Percentiles rank a stretch among this genome's conserved stretches.
phyloP scores from a whole-genome alignment of 345 rosid species.

The Ceriops zippeliana region DNA sequence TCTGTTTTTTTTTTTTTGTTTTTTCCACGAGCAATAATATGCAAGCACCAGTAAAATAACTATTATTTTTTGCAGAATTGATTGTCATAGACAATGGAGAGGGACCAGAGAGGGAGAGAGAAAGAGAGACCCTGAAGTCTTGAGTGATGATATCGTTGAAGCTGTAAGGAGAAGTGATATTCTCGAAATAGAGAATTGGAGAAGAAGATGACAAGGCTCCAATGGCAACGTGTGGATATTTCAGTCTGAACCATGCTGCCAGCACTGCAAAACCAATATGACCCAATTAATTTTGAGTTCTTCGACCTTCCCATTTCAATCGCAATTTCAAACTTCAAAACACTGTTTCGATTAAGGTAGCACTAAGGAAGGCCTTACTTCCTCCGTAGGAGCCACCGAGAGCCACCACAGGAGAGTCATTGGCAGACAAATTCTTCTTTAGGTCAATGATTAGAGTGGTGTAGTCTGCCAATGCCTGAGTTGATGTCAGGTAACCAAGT shows the following conservation, averaged over 20 bases:
- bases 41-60: not conserved
- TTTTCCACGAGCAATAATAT: not conserved
- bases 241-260: constrained; percentile 56
- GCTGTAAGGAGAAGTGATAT: constrained; percentile 46
- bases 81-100: no score
- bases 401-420: constrained; percentile 60
- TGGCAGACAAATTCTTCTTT: constrained; percentile 50
- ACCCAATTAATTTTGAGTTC: not conserved
- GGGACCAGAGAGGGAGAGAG: no score
- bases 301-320: not conserved
- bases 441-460: constrained; percentile 47
- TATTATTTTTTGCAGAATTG: not conserved
- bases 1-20: constrained; percentile 23
- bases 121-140: constrained; percentile 42
- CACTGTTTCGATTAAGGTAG: not conserved
- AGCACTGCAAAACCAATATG: constrained; percentile 31
- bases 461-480: constrained; percentile 61
- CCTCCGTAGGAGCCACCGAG: constrained; percentile 75
- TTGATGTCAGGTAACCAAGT: constrained; percentile 46
- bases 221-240: constrained; percentile 47
- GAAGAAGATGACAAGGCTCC: constrained; percentile 64
- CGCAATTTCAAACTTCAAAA: not conserved
- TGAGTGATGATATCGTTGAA: constrained; percentile 44
- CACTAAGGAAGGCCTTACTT: constrained; percentile 27
- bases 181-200: constrained; percentile 42